Conservation (phyloP, 208 protist genomes). For the Leishmania aethiopica region DNA sequence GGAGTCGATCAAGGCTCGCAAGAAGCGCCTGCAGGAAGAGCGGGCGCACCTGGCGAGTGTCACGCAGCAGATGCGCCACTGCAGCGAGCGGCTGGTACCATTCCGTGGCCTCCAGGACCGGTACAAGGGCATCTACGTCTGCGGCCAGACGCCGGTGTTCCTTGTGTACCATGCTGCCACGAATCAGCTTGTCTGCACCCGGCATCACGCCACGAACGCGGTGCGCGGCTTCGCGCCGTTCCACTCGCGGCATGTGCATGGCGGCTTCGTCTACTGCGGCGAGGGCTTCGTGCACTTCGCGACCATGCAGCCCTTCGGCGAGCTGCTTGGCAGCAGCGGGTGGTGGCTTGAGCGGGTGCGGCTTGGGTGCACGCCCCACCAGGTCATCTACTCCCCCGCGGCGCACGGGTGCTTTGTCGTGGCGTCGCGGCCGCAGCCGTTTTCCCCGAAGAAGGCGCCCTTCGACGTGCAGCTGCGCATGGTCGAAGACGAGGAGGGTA, state of each 20-base stretch:
- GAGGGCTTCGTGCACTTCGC: conserved; percentile 86
- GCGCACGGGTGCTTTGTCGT: conserved; percentile 74
- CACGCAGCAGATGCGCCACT: conserved; percentile 63
- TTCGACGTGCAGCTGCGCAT: conserved; percentile 86
- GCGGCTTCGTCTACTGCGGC: conserved; percentile 80
- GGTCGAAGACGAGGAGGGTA: conserved; percentile 57
- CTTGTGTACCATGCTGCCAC: conserved; percentile 57
- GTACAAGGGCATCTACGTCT: conserved; percentile 76
- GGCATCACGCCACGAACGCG: conserved; percentile 55
- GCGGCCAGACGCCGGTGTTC: conserved; percentile 85
- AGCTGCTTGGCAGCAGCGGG: conserved; percentile 36
- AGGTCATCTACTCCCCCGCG: conserved; percentile 72
- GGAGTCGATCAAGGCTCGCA: conserved; percentile 81
- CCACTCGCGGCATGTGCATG: conserved; percentile 42
- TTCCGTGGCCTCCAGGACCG: conserved; percentile 49
- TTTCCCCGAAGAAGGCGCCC: conserved; percentile 61
- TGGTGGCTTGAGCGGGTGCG: conserved; percentile 79
- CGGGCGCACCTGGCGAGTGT: conserved; percentile 55
- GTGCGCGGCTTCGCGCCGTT: conserved; percentile 86
- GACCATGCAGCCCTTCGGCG: conserved; percentile 60
- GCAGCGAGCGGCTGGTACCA: conserved; percentile 65
- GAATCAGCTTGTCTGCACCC: conserved; percentile 58
- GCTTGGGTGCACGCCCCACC: conserved; percentile 82
- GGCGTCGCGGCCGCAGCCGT: conserved; percentile 65
- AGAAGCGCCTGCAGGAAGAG: conserved; percentile 61